These are phyloP conservation scores for Leccinum disarticulatum DNA, from an alignment of 768 basidiomycete species.

Conservation along the genomic window DNA sequence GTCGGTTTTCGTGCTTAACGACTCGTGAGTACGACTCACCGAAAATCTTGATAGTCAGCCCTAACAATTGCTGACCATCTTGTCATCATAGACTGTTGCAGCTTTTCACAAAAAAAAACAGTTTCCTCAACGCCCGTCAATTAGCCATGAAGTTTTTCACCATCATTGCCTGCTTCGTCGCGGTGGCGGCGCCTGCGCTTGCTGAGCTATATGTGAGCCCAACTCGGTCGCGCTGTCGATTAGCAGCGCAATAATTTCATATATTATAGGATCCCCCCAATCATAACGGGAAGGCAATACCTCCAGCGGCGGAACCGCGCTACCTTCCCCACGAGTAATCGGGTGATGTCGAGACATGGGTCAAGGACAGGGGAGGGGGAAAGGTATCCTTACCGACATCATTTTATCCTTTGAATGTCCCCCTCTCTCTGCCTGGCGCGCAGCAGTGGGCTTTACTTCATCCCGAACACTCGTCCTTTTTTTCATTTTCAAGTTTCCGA, in stretches of 20 bases:
- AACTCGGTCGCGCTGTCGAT: neutral
- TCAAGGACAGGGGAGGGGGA: no score
- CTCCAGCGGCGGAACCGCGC: no score
- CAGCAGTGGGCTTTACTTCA: no score
- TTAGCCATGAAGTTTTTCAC: neutral
- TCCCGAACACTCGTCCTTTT: no score
- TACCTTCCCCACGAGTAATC: no score
- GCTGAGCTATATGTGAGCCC: neutral
- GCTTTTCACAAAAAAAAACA: neutral
- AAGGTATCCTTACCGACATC: no score
- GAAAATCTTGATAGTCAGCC: neutral
- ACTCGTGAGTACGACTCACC: neutral
- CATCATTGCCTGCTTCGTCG: neutral
- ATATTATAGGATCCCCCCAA: no score
- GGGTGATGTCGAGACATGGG: no score
- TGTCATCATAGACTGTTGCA: neutral
- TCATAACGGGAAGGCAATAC: no score
- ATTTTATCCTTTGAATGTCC: no score
- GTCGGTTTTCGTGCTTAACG: neutral
- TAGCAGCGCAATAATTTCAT: neutral
- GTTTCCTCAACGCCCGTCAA: neutral
- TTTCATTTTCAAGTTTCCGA: neutral
- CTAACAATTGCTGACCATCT: neutral
- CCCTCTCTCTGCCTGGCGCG: no score
- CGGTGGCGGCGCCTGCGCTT: neutral